These are phyloP conservation scores for Cyclotella distinguenda DNA, from an alignment of 108 stramenopile species.

Conservation along the genomic window DNA sequence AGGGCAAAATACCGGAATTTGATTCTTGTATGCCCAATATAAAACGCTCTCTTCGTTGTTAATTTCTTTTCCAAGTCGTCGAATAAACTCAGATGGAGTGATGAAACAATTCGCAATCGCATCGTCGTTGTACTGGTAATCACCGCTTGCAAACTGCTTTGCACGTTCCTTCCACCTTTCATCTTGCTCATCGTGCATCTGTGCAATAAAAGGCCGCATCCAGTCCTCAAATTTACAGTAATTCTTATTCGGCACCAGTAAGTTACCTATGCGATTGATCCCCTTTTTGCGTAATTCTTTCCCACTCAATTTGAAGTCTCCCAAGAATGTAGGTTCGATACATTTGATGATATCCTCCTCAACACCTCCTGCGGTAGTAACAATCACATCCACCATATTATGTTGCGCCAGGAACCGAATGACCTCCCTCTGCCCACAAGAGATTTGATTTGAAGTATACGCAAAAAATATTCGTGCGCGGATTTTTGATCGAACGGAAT, in stretches of 20 bases:
- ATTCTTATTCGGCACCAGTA: slow-evolving; percentile 96
- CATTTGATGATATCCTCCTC: slow-evolving; percentile 99
- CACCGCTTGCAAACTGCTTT: slow-evolving; percentile 25
- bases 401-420: slow-evolving; percentile 92
- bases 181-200: slow-evolving; percentile 98
- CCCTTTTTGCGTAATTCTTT: slow-evolving; percentile 89
- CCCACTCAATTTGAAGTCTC: slow-evolving; percentile 91
- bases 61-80: slow-evolving; percentile 93
- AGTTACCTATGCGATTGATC: slow-evolving; percentile 96
- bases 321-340: slow-evolving; percentile 95
- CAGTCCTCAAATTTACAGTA: slow-evolving; percentile 99
- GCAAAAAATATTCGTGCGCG: slow-evolving; percentile 93
- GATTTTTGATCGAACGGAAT: slow-evolving; percentile 59
- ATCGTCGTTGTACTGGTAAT: slow-evolving; percentile 20
- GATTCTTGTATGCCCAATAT: slow-evolving; percentile 96
- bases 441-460: slow-evolving; percentile 98
- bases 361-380: slow-evolving; percentile 98
- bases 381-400: slow-evolving; percentile 95
- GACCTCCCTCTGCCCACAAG: slow-evolving; percentile 96
- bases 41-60: slow-evolving; percentile 92
- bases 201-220: slow-evolving; percentile 87
- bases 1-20: slow-evolving; percentile 99
- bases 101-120: slow-evolving; percentile 41
- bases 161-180: slow-evolving; percentile 53
- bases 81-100: slow-evolving; percentile 96